Base-by-base conservation (phyloP, 2,329 filamentous ascomycete species). In the Aureobasidium sp. region DNA sequence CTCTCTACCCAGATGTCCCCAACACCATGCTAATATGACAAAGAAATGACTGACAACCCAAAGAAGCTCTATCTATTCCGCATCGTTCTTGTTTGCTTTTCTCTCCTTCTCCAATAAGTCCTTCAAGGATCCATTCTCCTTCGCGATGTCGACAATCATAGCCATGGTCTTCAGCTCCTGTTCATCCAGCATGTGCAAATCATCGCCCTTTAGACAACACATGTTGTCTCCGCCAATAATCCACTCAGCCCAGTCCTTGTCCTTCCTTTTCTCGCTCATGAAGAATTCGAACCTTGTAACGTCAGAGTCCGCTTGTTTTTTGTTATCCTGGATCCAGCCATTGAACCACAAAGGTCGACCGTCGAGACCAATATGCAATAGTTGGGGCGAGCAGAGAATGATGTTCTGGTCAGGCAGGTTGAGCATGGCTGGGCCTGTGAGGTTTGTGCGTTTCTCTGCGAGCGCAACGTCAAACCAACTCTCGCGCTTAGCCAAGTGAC, bases 331-430 rank as follows among this genome's bases (percentile, higher is more conserved):
- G 18, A 80, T 70, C 78, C 81, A 82, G 60, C 81, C 81, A 67
- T 83, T 84, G 74, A 83, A 83, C 81, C 81, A 83, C 8, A 83
- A 71, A 1, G 81, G 81, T 54, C 70, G 76, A 29, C 77, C 80
- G 10, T 76, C 72, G 7, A 71, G 47, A 59, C 81, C 79, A 7
- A 83, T 74, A 68, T 84, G 81, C 3, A 83, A 74, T 7, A 83
- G 76, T 66, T 84, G 82, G 2, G 81, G 80, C 0, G 79, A 76
- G 69, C 82, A 83, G 54, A 83, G 79, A 2, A 75, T 78, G 60
- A 75, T 75, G 25, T 73, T 76, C 18, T 64, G 50, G 31, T 13
- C 33, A 18, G 38, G 31, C 20, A 64, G 50, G 15, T 48, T 27
- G 27, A 64, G 48, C 48, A 64, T 54, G 6, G 25, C 29, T 4